Conservation (phyloP, 805 yeast genomes). For the Kluyveromyces starmeri region DNA sequence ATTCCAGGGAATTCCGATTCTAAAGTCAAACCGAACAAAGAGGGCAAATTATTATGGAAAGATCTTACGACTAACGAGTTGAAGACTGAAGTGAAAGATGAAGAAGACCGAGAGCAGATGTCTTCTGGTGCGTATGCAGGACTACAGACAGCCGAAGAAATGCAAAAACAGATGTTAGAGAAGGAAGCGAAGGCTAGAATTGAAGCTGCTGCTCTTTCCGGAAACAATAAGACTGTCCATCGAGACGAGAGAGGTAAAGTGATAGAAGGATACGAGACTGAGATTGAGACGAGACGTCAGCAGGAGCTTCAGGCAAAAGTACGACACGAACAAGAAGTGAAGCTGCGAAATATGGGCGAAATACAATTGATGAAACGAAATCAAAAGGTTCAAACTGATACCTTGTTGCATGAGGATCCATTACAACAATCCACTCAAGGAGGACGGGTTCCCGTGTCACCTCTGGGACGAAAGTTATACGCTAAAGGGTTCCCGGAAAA, state of each 20-base stretch:
- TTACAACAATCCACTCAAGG: constrained; percentile 29
- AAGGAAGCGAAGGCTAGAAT: constrained; percentile 22
- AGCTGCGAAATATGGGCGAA: constrained; percentile 31
- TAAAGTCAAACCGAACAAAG: not conserved
- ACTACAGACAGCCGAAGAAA: constrained; percentile 38
- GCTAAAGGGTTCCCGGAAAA: constrained; percentile 44
- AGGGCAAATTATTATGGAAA: constrained; percentile 20
- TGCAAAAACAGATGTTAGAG: constrained; percentile 30
- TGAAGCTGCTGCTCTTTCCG: constrained; percentile 7
- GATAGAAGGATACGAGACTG: constrained; percentile 32
- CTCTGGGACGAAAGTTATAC: constrained; percentile 48
- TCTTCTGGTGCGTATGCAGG: constrained; percentile 35
- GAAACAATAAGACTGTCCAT: constrained; percentile 35
- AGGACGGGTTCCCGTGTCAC: constrained; percentile 8
- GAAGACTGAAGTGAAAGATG: constrained; percentile 2
- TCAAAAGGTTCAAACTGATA: constrained; percentile 11
- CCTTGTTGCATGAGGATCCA: constrained; percentile 47
- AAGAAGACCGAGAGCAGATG: constrained; percentile 9
- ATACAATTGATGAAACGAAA: constrained; percentile 26
- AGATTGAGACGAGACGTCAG: constrained; percentile 11
- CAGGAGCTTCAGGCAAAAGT: constrained; percentile 24
- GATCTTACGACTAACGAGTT: constrained; percentile 22
- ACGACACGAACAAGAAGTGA: constrained; percentile 27
- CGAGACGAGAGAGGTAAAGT: constrained; percentile 56
- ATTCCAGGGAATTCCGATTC: not conserved